These are phyloP conservation scores for Martiniozyma abietophila DNA, from an alignment of 805 yeast genomes.

Conservation along the genomic window DNA sequence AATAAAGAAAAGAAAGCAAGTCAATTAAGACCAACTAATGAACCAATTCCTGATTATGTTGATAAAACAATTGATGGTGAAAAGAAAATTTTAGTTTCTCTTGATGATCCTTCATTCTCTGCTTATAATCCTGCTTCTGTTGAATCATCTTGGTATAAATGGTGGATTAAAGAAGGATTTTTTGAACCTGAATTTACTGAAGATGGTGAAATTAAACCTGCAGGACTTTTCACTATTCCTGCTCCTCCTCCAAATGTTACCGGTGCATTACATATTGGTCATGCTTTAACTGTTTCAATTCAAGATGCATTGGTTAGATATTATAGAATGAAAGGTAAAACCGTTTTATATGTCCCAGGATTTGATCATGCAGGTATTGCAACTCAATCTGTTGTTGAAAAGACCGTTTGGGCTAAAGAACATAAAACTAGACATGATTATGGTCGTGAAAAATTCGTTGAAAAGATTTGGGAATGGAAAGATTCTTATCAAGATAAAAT, in stretches of 20 bases:
- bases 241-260: slow-evolving; percentile 99
- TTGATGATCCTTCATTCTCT: slow-evolving; percentile 89
- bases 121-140: slow-evolving; percentile 90
- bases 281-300: slow-evolving; percentile 89
- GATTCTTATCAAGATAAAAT: slow-evolving; percentile 84
- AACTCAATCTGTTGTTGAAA: slow-evolving; percentile 96
- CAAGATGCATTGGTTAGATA: slow-evolving; percentile 91
- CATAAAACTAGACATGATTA: slow-evolving; percentile 88
- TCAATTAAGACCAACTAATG: slow-evolving; percentile 60
- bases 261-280: slow-evolving; percentile 98
- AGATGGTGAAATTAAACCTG: slow-evolving; percentile 69
- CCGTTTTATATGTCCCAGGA: slow-evolving; percentile 89
- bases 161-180: slow-evolving; percentile 90
- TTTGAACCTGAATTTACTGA: slow-evolving; percentile 78
- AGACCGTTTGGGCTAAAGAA: slow-evolving; percentile 83
- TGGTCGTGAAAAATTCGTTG: slow-evolving; percentile 85
- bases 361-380: slow-evolving; percentile 99
- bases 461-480: slow-evolving; percentile 97
- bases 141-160: slow-evolving; percentile 93
- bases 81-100: slow-evolving; percentile 76
- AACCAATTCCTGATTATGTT: slow-evolving; percentile 74
- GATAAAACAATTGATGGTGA: slow-evolving; percentile 85
- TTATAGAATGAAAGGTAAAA: slow-evolving; percentile 95
- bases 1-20: slow-evolving; percentile 51
- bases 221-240: slow-evolving; percentile 82